A percentile compares a stretch with the other conserved stretches of the same genome.
Conservation (phyloP, 2,329 filamentous ascomycete genomes). For the Alternaria triticina region DNA sequence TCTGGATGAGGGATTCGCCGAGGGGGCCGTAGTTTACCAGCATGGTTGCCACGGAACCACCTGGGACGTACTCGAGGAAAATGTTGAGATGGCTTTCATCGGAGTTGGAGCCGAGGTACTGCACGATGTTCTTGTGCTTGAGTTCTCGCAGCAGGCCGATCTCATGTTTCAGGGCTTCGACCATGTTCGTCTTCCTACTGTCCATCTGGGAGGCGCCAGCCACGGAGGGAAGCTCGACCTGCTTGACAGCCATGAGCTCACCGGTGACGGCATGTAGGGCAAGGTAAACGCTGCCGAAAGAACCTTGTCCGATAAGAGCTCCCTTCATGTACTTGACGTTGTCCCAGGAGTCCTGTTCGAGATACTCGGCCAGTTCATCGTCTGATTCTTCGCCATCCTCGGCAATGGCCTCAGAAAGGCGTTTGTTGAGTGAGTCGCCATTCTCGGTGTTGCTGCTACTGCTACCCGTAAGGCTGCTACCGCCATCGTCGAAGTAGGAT, state of each 20-base stretch:
- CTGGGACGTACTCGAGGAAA: slow-evolving; percentile 98
- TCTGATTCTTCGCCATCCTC: slow-evolving; percentile 93
- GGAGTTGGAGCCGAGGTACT: slow-evolving; percentile 94
- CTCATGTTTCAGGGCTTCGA: slow-evolving; percentile 94
- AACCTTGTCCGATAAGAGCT: slow-evolving; percentile 93
- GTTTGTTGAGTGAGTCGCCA: slow-evolving; percentile 77
- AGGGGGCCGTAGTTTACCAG: slow-evolving; percentile 97
- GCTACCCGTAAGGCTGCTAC: slow-evolving; percentile 74
- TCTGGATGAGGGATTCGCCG: slow-evolving; percentile 89
- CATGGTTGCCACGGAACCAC: slow-evolving; percentile 97
- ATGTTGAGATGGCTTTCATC: slow-evolving; percentile 94
- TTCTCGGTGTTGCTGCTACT: slow-evolving; percentile 64
- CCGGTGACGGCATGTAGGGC: slow-evolving; percentile 95
- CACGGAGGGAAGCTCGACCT: slow-evolving; percentile 88
- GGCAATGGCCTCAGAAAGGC: slow-evolving; percentile 81
- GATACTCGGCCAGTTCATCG: slow-evolving; percentile 86
- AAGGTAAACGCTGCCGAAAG: slow-evolving; percentile 94
- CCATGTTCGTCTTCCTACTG: slow-evolving; percentile 95
- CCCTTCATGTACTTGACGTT: slow-evolving; percentile 99
- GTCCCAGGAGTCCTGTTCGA: slow-evolving; percentile 92
- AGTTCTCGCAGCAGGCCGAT: slow-evolving; percentile 93
- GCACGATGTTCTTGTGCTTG: slow-evolving; percentile 96
- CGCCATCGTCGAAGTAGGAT: slow-evolving; percentile 85
- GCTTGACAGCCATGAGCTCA: slow-evolving; percentile 97
- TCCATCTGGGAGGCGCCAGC: slow-evolving; percentile 76